Evolutionary conservation across 495 filamentous ascomycete genomes (phyloP), one percentile per base, ranked within the genome.

Genomic region (Aspergillus asperescens): DNA sequence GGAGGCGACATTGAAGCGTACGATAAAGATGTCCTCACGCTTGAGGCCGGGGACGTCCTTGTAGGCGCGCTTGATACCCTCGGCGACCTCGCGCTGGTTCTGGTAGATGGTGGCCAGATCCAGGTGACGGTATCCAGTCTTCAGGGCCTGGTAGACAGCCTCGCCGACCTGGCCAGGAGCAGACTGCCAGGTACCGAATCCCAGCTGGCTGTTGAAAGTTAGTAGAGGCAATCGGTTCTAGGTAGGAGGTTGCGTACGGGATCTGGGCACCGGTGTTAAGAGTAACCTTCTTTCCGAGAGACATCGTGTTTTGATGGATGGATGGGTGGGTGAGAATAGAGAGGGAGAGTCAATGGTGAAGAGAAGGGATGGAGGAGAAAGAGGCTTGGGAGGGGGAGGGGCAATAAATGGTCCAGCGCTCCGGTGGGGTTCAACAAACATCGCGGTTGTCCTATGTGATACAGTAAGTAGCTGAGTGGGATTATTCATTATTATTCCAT

Each of bases 101-200:
- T 75, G 64, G 65, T 77, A 77, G 65, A 75, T 74, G 23, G 70
- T 73, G 18, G 72, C 72, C 47, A 74, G 61, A 62, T 75, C 72
- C 68, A 81, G 61, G 56, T 80, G 77, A 58, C 77, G 75, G 64
- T 81, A 81, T 52, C 78, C 78, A 16, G 68, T 66, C 64, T 74
- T 77, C 57, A 81, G 57, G 40, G 78, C 78, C 55, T 71, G 58
- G 48, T 77, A 75, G 51, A 81, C 78, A 38, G 76, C 75, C 54
- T 75, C 64, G 29, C 73, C 74, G 48, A 81, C 78, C 63, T 80
- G 68, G 42, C 75, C 75, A 40, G 71, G 77, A 48, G 68, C 70
- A 24, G 76, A 73, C 52, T 78, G 76, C 78, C 78, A 81, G 55
- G 78, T 81, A 48, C 78, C 78, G 44, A 80, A 73, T 50, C 78